Evolutionary conservation across 2,329 filamentous ascomycete species (phyloP), one percentile per base, ranked within the genome.

Genomic region (Colletotrichum tropicale): DNA sequence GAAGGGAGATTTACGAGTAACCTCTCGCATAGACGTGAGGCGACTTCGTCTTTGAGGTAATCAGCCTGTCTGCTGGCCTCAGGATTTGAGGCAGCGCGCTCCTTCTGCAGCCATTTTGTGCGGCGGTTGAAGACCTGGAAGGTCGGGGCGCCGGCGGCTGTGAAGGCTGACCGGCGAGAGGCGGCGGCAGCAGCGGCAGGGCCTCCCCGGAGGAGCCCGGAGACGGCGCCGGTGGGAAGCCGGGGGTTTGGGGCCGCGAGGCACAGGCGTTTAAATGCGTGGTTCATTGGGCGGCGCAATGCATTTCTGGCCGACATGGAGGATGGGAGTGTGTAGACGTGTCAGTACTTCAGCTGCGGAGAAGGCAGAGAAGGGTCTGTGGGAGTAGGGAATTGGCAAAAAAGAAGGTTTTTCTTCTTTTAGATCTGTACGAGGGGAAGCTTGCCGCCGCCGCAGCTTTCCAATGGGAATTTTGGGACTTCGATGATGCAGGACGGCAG

Each of bases 31-130:
- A 99, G 87, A 66, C 97, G 91, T 61, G 89, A 88, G 66, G 97
- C 97, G 6, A 98, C 94, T 84, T 98, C 96, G 82, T 98, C 96
- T 83, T 96, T 96, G 71, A 99, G 88, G 82, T 98, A 98, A 86
- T 98, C 97, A 28, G 95, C 94, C 80, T 94, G 91, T 18, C 96
- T 91, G 82, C 96, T 96, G 77, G 90, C 85, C 78, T 95, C 91
- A 12, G 90, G 87, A 82, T 96, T 88, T 61, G 88, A 83, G 1
- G 95, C 96, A 1, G 96, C 94, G 77, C 96, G 92, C 84, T 98
- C 96, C 84, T 95, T 98, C 83, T 99, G 97, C 65, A 97, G 87
- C 89, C 94, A 96, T 89, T 99, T 99, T 26, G 93, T 92, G 79
- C 91, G 91, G 77, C 93, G 91, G 85, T 98, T 98, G 91, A 99